Conservation (phyloP, 257 asterid species). For the Penstemon barbatus region DNA sequence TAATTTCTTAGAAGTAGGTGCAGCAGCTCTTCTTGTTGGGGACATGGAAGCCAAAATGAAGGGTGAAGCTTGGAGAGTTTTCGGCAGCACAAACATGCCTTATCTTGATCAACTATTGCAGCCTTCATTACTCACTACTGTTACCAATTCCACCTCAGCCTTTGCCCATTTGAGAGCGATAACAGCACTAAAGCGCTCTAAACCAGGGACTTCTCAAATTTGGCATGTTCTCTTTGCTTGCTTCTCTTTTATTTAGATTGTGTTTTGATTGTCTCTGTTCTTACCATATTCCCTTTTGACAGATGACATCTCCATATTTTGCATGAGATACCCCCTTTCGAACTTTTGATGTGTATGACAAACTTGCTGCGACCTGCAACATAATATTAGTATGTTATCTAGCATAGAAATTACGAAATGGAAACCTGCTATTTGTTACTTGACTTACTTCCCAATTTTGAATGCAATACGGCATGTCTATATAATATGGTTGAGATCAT, state of each 20-base stretch:
- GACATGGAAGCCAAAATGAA: constrained; percentile 96
- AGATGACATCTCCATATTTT: not conserved
- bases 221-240: constrained; percentile 53
- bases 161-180: constrained; percentile 94
- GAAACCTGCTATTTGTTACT: not conserved
- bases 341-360: constrained; percentile 4
- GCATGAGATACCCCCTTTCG: constrained; percentile 9
- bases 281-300: constrained; percentile 19
- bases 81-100: constrained; percentile 92
- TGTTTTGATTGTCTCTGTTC: constrained; percentile 18
- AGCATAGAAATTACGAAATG: constrained; percentile 8
- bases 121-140: constrained; percentile 93
- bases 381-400: not conserved
- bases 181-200: constrained; percentile 89
- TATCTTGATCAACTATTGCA: constrained; percentile 94
- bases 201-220: constrained; percentile 72
- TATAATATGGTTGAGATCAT: constrained; percentile 13
- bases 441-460: not conserved
- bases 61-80: constrained; percentile 83
- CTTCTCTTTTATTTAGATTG: constrained; percentile 26
- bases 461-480: not conserved
- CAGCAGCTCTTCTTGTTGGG: constrained; percentile 98
- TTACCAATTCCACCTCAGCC: constrained; percentile 93
- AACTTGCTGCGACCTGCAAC: constrained; percentile 1
- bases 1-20: constrained; percentile 95